Evolutionary conservation across 2,329 filamentous ascomycete species (phyloP).

Genomic region (Trichoderma aggressivum): DNA sequence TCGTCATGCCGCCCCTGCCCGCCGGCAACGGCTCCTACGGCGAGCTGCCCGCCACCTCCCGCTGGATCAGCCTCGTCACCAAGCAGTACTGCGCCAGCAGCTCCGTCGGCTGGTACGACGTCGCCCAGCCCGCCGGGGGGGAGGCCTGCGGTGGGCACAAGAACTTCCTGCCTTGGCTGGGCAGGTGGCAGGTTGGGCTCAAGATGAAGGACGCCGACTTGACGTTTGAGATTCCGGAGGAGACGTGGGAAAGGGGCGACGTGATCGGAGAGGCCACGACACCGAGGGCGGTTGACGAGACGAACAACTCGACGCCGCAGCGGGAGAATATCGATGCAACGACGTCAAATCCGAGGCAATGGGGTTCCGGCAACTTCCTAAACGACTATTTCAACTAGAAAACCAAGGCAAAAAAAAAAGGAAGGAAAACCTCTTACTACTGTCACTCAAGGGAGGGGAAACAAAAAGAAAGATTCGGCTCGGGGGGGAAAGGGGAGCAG

Average conservation of each 20-base stretch:
- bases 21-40: constrained; percentile 35
- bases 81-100: constrained; percentile 30
- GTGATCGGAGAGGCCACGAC: neutral
- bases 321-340: too few relatives aligned
- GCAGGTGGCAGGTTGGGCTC: constrained; percentile 42
- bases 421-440: neutral
- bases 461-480: neutral
- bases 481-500: neutral
- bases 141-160: constrained; percentile 26
- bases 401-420: neutral
- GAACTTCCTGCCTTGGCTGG: constrained; percentile 48
- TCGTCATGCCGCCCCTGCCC: constrained; percentile 51
- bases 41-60: constrained; percentile 45
- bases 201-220: constrained; percentile 38
- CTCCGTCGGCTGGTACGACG: constrained; percentile 46
- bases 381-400: constrained; percentile 1
- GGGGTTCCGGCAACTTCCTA: neutral
- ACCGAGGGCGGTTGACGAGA: neutral
- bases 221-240: constrained; percentile 29
- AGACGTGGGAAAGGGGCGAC: constrained; percentile 25
- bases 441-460: neutral
- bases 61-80: constrained; percentile 43
- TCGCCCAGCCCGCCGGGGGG: constrained; percentile 36
- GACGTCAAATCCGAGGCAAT: neutral
- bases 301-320: neutral